Evolutionary conservation across 306 rosid species (phyloP).

Genomic region (Ziziphus jujuba): DNA sequence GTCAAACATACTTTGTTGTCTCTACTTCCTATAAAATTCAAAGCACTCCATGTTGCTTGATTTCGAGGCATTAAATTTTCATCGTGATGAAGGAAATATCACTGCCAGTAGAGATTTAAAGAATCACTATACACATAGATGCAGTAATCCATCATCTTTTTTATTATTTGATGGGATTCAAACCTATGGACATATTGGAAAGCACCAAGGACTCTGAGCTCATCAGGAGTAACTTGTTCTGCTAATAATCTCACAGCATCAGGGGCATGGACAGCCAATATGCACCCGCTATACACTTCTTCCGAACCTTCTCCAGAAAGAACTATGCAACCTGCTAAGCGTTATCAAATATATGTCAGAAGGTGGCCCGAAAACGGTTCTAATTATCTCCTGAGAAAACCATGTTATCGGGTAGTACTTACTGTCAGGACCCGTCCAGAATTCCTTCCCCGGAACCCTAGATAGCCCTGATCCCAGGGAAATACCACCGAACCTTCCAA

Average conservation of each 20-base stretch:
- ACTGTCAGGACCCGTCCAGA: too few relatives aligned
- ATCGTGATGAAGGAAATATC: slow-evolving; percentile 92
- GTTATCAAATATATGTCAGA: slow-evolving; percentile 10
- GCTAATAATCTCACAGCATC: slow-evolving; percentile 74
- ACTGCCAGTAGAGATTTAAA: slow-evolving; percentile 66
- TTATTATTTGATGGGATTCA: background rate
- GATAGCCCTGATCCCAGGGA: too few relatives aligned
- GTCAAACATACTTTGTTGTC: slow-evolving; percentile 69
- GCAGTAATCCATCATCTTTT: background rate
- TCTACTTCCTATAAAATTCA: slow-evolving; percentile 79
- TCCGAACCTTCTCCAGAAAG: slow-evolving; percentile 52
- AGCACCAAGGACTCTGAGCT: too few relatives aligned
- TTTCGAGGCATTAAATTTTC: slow-evolving; percentile 83
- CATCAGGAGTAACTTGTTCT: slow-evolving; percentile 67
- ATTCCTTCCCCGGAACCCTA: too few relatives aligned
- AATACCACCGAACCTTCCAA: too few relatives aligned
- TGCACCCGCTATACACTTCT: slow-evolving; percentile 58
- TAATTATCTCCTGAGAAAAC: background rate
- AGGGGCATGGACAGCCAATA: slow-evolving; percentile 81
- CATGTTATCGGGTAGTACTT: background rate
- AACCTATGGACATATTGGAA: slow-evolving; percentile 84
- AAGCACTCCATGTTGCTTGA: slow-evolving; percentile 92
- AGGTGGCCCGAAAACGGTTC: background rate
- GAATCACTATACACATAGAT: too few relatives aligned
- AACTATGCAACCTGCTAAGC: slow-evolving; percentile 58